A percentile compares a stretch with the other conserved stretches of the same genome.
Evolutionary conservation across 495 filamentous ascomycete species (phyloP).

Genomic region (Penicillium fimorum): DNA sequence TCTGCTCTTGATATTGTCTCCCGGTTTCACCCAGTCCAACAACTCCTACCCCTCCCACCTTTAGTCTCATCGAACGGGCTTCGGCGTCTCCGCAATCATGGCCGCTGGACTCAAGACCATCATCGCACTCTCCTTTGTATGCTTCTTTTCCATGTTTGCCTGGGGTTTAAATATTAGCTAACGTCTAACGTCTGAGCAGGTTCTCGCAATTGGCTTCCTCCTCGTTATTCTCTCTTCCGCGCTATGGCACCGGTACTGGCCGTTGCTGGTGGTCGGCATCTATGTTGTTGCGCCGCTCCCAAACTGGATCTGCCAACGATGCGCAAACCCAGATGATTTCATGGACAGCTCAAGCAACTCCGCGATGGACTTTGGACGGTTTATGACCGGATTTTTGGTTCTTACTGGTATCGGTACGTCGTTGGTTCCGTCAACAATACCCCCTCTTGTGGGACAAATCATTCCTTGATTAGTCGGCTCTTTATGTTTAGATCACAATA

Average conservation of each 20-base stretch:
- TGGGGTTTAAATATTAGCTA: neutral
- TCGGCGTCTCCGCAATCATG: slow-evolving; percentile 57
- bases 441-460: neutral
- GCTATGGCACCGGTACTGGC: slow-evolving; percentile 88
- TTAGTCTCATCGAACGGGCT: slow-evolving; percentile 12
- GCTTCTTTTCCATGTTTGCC: slow-evolving; percentile 17
- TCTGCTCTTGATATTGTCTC: slow-evolving; percentile 8
- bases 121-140: slow-evolving; percentile 95
- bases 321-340: slow-evolving; percentile 94
- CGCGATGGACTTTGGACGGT: slow-evolving; percentile 85
- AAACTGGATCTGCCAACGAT: slow-evolving; percentile 89
- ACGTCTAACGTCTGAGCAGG: slow-evolving; percentile 49
- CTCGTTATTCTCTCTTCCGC: slow-evolving; percentile 98
- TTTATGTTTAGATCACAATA: neutral
- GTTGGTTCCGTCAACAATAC: neutral
- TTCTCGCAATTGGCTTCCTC: slow-evolving; percentile 97
- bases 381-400: slow-evolving; percentile 94
- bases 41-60: slow-evolving; percentile 1
- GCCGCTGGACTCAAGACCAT: slow-evolving; percentile 95
- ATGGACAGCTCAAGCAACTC: slow-evolving; percentile 80
- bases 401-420: slow-evolving; percentile 93
- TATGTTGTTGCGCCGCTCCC: slow-evolving; percentile 92
- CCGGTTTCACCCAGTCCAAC: slow-evolving; percentile 4
- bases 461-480: neutral
- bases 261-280: slow-evolving; percentile 90